phyloP scores from a whole-genome alignment of 2,329 filamentous ascomycete genomes.

The Fusarium zealandicum region DNA sequence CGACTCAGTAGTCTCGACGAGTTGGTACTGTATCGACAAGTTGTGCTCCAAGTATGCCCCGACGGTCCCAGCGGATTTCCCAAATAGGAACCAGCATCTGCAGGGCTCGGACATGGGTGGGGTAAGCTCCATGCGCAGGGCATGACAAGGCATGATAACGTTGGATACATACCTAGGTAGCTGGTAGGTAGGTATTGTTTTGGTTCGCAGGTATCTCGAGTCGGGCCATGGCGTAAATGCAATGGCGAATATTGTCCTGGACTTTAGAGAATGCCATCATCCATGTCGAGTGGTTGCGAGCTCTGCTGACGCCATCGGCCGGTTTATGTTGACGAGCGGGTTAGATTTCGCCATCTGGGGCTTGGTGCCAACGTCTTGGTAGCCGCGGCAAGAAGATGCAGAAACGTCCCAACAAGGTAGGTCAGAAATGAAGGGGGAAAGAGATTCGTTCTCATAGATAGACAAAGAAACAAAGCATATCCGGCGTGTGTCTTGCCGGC shows the following conservation, averaged over 20 bases:
- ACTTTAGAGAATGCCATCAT: conserved; percentile 5
- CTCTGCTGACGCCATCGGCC: conserved; percentile 36
- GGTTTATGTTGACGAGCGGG: conserved; percentile 12
- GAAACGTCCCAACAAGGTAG: too few species aligned
- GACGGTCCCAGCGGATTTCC: conserved; percentile 11
- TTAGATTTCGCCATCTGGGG: conserved; percentile 33
- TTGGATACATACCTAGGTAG: too few species aligned
- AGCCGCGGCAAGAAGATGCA: too few species aligned
- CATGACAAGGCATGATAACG: conserved; percentile 14
- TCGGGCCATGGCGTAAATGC: neutral
- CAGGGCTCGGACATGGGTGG: neutral
- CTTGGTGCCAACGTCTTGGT: too few species aligned
- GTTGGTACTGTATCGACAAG: neutral
- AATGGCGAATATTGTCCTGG: conserved; percentile 7
- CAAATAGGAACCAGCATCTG: conserved; percentile 18
- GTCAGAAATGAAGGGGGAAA: neutral
- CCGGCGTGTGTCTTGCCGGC: conserved; percentile 4
- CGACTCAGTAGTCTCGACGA: neutral
- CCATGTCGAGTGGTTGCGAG: conserved; percentile 27
- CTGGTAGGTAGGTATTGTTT: too few species aligned
- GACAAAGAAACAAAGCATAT: neutral
- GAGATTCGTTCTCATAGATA: neutral
- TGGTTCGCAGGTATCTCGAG: neutral
- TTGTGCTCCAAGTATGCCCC: neutral
- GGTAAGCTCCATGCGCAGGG: conserved; percentile 3